Evolutionary conservation across 1,284 basidiomycete genomes (phyloP), one percentile per base, ranked within the genome.

Genomic region (Sparassis latifolia): DNA sequence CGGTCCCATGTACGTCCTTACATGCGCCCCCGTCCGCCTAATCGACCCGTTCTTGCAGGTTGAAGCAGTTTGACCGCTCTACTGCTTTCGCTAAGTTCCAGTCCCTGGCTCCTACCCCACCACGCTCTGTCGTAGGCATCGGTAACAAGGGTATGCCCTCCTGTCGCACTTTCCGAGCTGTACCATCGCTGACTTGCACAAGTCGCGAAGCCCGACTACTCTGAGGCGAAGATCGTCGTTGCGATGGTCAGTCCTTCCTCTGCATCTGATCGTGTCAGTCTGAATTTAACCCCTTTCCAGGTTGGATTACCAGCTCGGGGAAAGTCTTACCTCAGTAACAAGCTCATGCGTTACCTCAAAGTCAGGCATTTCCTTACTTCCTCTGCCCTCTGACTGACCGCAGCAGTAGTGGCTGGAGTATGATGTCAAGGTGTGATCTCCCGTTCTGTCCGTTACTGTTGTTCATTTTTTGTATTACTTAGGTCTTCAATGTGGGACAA

Each of bases 401-500:
- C 20, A 10, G 33, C 7, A 20, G 3, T 60, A 97, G 92, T 99
- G 97, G 97, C 79, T 99, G 44, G 97, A 99, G 69, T 99, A 98
- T 69, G 84, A 96, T 57, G 97, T 99, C 52, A 92, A 97, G 75
- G 93, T 84, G 58, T 42, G 58, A 20, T 39, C 41, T 42, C 46
- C 42, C 48, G 9, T 10, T 10, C 35, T 42, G 20, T 20, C 20
- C 20, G 20, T 20, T 20, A 20, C 20, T 31, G 51, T 35, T 42
- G 10, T 45, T 55, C 35, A 50, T 32, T 7, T 39, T 28, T 33
- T 48, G 5, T 48, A 27, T 38, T 41, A 60, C 54, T 38, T 52
- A 92, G 87, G 90, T 99, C 1, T 99, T 99, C 77, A 99, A 99
- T 65, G 97, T 98, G 33, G 97, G 97, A 3, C 96, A 99, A 67